Conservation (phyloP, 176 grass and related monocot genomes). For the Triticum urartu region DNA sequence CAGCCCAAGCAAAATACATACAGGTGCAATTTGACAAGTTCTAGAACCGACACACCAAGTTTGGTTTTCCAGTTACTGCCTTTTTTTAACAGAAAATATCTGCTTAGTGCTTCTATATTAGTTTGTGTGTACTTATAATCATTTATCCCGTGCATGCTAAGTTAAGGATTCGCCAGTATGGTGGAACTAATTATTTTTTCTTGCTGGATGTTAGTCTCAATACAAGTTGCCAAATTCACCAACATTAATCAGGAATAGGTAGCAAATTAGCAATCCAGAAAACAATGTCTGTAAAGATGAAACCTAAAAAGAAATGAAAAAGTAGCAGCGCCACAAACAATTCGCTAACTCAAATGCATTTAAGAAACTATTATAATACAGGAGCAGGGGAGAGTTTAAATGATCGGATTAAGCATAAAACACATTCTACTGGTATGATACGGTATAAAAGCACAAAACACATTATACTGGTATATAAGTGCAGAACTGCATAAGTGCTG, state of each 20-base stretch:
- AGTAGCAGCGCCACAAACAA: neutral
- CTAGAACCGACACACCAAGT: neutral
- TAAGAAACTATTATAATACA: neutral
- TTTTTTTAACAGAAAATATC: neutral
- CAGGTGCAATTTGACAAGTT: slow-evolving; percentile 1
- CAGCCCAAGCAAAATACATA: neutral
- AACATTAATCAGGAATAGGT: neutral
- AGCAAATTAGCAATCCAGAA: neutral
- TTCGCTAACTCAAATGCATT: neutral
- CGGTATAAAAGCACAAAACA: neutral
- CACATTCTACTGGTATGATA: neutral
- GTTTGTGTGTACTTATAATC: neutral
- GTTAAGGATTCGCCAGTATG: neutral
- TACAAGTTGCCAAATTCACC: neutral
- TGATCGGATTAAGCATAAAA: neutral
- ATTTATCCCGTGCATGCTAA: neutral
- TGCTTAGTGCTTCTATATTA: neutral
- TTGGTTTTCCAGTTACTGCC: neutral
- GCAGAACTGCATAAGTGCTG: neutral
- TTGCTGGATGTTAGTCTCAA: neutral
- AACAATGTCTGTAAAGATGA: neutral
- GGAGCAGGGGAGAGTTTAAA: neutral
- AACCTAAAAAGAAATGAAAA: neutral
- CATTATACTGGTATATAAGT: neutral
- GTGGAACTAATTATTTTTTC: neutral